Evolutionary conservation across 768 basidiomycete species (phyloP).

Genomic region (Bullera alba): DNA sequence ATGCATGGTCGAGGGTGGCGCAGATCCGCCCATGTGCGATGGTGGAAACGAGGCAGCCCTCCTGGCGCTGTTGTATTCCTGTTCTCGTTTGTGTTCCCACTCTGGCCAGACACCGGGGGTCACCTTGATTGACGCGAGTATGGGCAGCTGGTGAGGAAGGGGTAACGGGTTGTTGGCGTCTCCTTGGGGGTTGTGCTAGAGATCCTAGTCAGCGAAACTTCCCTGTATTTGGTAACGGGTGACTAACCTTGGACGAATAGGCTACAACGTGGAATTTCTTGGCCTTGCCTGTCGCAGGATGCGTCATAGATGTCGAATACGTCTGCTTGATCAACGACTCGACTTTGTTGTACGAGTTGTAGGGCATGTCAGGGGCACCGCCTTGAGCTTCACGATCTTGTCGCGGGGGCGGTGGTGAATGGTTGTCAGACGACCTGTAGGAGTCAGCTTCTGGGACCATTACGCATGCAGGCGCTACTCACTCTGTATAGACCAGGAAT

Average conservation of each 20-base stretch:
- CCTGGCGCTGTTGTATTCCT: slow-evolving; percentile 5
- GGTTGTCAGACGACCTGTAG: neutral
- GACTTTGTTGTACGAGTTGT: too few relatives aligned
- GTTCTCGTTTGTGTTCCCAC: slow-evolving; percentile 31
- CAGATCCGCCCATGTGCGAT: slow-evolving; percentile 7
- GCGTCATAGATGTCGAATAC: slow-evolving; percentile 36
- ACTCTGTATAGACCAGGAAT: slow-evolving; percentile 41
- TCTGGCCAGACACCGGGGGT: slow-evolving; percentile 39
- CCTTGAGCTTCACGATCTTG: slow-evolving; percentile 7
- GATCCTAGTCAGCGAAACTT: neutral
- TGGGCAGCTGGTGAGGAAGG: slow-evolving; percentile 32
- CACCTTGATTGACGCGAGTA: slow-evolving; percentile 23
- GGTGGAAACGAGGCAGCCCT: slow-evolving; percentile 3
- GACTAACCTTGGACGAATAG: slow-evolving; percentile 30
- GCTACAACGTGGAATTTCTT: slow-evolving; percentile 43
- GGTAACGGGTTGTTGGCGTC: slow-evolving; percentile 29
- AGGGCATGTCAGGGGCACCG: too few relatives aligned
- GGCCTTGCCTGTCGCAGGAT: slow-evolving; percentile 26
- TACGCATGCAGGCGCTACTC: slow-evolving; percentile 2
- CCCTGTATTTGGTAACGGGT: neutral
- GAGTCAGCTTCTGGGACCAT: neutral
- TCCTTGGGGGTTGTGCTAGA: slow-evolving; percentile 33
- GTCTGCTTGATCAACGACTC: slow-evolving; percentile 44
- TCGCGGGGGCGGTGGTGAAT: slow-evolving; percentile 15
- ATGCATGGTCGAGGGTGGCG: too few relatives aligned